Evolutionary conservation across 768 basidiomycete species (phyloP).

Genomic region (Suillus lakei): DNA sequence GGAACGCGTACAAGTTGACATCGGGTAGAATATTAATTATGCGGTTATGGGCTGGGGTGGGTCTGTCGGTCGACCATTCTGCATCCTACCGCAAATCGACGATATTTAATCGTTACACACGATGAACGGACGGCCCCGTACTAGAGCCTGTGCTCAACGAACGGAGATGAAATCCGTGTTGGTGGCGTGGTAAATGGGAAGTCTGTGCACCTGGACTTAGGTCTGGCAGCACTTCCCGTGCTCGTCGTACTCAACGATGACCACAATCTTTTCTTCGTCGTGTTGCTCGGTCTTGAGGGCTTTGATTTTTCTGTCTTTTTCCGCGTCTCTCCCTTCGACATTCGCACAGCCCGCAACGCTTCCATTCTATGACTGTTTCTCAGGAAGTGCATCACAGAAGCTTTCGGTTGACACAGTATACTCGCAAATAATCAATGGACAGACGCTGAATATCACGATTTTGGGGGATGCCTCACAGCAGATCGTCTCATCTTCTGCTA

Average conservation of each 20-base stretch:
- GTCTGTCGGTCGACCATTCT: neutral
- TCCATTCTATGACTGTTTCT: slow-evolving; percentile 73
- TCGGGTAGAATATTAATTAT: neutral
- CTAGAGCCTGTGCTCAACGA: neutral
- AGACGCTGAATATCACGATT: slow-evolving; percentile 70
- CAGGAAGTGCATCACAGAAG: slow-evolving; percentile 55
- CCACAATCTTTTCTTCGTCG: slow-evolving; percentile 15
- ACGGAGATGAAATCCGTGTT: slow-evolving; percentile 10
- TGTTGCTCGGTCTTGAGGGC: slow-evolving; percentile 2
- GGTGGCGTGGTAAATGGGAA: slow-evolving; percentile 31
- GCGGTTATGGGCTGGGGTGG: neutral
- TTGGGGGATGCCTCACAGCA: slow-evolving; percentile 64
- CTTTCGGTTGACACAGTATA: slow-evolving; percentile 73
- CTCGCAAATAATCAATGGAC: slow-evolving; percentile 63
- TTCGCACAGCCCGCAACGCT: slow-evolving; percentile 64
- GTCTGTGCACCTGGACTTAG: neutral
- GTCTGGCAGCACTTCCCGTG: slow-evolving; percentile 8
- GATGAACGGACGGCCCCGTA: neutral
- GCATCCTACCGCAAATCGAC: neutral
- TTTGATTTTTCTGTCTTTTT: slow-evolving; percentile 14
- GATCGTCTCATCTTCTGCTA: slow-evolving; percentile 63
- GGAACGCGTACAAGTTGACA: neutral
- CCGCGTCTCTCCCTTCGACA: slow-evolving; percentile 29
- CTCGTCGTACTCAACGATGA: slow-evolving; percentile 30
- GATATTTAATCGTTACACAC: neutral